Percentiles rank a stretch among this genome's conserved stretches.
Evolutionary conservation across 306 rosid genomes (phyloP).

Genomic region (Prosopis cineraria): DNA sequence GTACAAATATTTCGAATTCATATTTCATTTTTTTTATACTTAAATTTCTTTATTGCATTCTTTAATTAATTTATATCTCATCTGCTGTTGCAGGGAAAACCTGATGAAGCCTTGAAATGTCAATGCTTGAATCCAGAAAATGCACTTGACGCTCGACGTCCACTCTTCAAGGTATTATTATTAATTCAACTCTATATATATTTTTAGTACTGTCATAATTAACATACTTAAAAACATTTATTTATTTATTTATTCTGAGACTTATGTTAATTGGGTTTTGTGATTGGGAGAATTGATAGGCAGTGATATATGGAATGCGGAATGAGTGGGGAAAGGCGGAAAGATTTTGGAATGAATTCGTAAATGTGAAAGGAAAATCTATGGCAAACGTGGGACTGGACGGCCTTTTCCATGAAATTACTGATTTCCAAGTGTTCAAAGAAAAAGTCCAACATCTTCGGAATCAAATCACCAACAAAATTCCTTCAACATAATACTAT

Average conservation of each 20-base stretch:
- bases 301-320: background rate
- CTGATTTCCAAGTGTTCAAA: background rate
- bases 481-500: background rate
- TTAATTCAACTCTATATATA: background rate
- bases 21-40: background rate
- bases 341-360: slow-evolving; percentile 8
- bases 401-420: background rate
- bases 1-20: background rate
- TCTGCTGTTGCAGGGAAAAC: slow-evolving; percentile 41
- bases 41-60: background rate
- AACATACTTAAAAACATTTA: no score
- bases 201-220: no score
- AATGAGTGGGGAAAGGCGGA: background rate
- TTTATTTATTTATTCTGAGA: background rate
- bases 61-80: background rate
- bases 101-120: background rate
- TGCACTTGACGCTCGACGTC: slow-evolving; percentile 55
- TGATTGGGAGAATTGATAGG: slow-evolving; percentile 4
- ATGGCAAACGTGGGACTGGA: background rate
- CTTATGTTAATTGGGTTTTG: background rate
- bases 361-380: background rate
- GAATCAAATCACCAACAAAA: background rate
- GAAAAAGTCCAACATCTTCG: background rate
- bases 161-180: slow-evolving; percentile 48
- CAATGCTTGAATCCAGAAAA: slow-evolving; percentile 39